phyloP scores from a whole-genome alignment of 2,329 filamentous ascomycete species.

The Epichloe festucae region DNA sequence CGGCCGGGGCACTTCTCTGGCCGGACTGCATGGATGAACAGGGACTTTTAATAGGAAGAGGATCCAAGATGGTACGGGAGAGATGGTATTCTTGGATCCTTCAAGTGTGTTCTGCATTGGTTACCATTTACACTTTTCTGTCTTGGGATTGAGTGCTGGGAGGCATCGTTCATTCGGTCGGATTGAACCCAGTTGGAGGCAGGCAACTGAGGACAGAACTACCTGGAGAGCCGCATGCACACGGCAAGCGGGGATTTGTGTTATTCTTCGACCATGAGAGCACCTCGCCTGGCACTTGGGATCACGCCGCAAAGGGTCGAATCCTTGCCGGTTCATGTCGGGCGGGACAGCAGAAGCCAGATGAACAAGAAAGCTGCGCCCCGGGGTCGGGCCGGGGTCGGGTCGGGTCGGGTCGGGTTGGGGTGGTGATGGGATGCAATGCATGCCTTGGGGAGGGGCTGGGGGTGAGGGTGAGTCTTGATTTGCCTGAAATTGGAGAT shows the following conservation, averaged over 20 bases:
- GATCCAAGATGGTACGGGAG: neutral
- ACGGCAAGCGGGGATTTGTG: neutral
- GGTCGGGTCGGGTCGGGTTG: too few species aligned
- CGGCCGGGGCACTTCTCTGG: neutral
- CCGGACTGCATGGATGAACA: constrained; percentile 1
- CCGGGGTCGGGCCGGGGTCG: too few species aligned
- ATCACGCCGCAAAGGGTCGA: too few species aligned
- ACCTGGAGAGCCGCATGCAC: neutral
- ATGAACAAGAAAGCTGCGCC: too few species aligned
- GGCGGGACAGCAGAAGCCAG: too few species aligned
- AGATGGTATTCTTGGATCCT: neutral
- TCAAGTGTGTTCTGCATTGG: constrained; percentile 4
- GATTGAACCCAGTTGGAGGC: neutral
- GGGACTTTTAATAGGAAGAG: neutral
- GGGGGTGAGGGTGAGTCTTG: too few species aligned
- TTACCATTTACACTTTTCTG: neutral
- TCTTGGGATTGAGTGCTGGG: neutral
- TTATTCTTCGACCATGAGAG: neutral
- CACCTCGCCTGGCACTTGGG: too few species aligned
- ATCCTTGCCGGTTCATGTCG: too few species aligned
- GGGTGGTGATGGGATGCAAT: too few species aligned
- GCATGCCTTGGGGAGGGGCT: too few species aligned
- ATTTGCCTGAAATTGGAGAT: too few species aligned
- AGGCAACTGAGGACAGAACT: neutral
- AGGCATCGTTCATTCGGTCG: neutral